Conservation (phyloP, 352 stramenopile genomes). For the Globisporangium mamillatum region DNA sequence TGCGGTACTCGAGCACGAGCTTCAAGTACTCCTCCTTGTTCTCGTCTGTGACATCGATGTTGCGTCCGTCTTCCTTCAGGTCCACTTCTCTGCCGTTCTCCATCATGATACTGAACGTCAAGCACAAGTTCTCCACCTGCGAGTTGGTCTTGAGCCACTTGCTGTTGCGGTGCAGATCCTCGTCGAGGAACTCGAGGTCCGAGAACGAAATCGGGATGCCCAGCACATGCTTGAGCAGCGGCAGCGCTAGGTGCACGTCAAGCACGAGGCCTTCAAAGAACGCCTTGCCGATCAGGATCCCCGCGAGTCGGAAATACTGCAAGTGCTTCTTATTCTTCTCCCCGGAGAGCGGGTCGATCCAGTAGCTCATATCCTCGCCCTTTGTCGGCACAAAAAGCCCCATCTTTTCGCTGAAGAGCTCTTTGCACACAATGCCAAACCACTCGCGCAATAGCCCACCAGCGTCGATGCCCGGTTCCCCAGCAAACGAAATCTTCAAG, state of each 20-base stretch:
- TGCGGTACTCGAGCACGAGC: slow-evolving; percentile 67
- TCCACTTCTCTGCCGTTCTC: slow-evolving; percentile 77
- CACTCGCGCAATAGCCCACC: slow-evolving; percentile 65
- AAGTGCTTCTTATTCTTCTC: slow-evolving; percentile 45
- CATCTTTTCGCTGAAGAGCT: slow-evolving; percentile 50
- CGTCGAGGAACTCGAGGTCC: slow-evolving; percentile 70
- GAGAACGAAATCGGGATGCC: slow-evolving; percentile 77
- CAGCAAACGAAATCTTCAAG: slow-evolving; percentile 65
- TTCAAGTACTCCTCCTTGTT: slow-evolving; percentile 94
- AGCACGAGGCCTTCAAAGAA: slow-evolving; percentile 65
- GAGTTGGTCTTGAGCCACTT: slow-evolving; percentile 64
- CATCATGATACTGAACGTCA: slow-evolving; percentile 76
- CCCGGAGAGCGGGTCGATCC: slow-evolving; percentile 59
- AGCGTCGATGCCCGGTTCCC: slow-evolving; percentile 63
- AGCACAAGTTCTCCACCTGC: slow-evolving; percentile 46
- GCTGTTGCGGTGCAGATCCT: slow-evolving; percentile 66
- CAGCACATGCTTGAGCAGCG: slow-evolving; percentile 69
- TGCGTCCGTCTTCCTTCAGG: slow-evolving; percentile 84
- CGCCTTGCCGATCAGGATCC: slow-evolving; percentile 60
- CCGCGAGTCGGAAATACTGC: slow-evolving; percentile 56
- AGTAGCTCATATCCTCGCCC: slow-evolving; percentile 67
- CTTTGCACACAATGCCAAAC: slow-evolving; percentile 58
- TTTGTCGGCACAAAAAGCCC: slow-evolving; percentile 57
- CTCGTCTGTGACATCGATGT: slow-evolving; percentile 94
- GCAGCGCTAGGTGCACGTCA: slow-evolving; percentile 56